Evolutionary conservation across 305 asterid species (phyloP).

Genomic region (Fraxinus dipetala): DNA sequence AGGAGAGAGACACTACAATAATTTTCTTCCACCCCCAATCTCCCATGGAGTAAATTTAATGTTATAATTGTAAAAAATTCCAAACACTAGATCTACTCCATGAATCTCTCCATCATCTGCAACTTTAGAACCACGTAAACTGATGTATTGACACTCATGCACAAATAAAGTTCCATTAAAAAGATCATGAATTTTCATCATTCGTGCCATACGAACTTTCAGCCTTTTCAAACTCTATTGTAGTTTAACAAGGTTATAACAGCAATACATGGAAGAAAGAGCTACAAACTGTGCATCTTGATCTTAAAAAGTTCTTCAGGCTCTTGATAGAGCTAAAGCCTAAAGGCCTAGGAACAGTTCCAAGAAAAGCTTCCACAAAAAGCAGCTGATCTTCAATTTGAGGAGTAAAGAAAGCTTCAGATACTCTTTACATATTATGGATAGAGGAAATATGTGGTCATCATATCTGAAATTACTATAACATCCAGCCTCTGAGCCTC

Average conservation of each 20-base stretch:
- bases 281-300: background rate
- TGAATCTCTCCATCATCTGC: background rate
- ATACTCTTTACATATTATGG: background rate
- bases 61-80: background rate
- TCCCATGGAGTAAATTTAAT: background rate
- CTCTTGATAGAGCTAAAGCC: background rate
- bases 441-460: slow-evolving; percentile 17
- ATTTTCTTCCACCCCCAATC: background rate
- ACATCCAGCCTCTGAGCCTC: slow-evolving; percentile 8
- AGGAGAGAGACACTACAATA: background rate
- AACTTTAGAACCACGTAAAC: background rate
- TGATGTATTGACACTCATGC: background rate
- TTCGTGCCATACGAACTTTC: background rate
- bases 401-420: background rate
- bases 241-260: background rate
- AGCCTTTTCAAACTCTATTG: background rate
- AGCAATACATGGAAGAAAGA: background rate
- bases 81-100: background rate
- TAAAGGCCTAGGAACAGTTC: background rate
- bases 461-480: background rate
- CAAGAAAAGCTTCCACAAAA: slow-evolving; percentile 1
- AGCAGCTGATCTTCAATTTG: background rate
- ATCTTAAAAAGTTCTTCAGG: background rate
- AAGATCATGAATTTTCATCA: background rate
- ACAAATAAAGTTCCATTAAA: background rate